These are phyloP conservation scores for Botryosphaeria dothidea DNA, from an alignment of 2,329 filamentous ascomycete genomes.

Conservation along the genomic window DNA sequence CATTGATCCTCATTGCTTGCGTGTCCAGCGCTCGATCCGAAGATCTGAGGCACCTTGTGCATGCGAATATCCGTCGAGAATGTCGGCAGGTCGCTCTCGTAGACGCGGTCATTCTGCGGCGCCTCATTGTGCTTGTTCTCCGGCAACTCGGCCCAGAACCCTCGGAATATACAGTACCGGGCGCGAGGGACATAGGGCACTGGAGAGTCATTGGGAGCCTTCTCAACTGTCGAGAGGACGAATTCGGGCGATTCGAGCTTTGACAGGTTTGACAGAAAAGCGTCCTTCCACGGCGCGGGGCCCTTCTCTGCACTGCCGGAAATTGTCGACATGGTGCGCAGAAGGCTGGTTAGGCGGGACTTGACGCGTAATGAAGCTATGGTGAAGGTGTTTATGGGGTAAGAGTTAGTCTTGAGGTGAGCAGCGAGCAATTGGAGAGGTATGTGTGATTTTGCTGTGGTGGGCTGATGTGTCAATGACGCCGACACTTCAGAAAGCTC, in stretches of 20 bases:
- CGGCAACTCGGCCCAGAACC: constrained; percentile 76
- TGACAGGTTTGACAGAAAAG: constrained; percentile 52
- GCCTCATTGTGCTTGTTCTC: constrained; percentile 73
- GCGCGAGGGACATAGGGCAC: constrained; percentile 56
- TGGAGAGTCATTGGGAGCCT: constrained; percentile 42
- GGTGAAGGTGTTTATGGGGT: constrained; percentile 27
- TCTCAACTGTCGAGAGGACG: constrained; percentile 52
- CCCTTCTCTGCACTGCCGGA: constrained; percentile 35
- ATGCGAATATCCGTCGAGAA: constrained; percentile 89
- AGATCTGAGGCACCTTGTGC: constrained; percentile 77
- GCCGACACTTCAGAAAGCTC: neutral
- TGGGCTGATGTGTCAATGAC: constrained; percentile 15
- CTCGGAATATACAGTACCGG: constrained; percentile 81
- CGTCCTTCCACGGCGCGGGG: constrained; percentile 53
- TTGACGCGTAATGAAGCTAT: constrained; percentile 40
- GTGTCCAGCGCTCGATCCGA: constrained; percentile 51
- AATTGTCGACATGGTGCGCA: constrained; percentile 48
- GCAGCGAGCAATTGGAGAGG: neutral
- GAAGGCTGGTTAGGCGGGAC: constrained; percentile 42
- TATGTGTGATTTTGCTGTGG: neutral
- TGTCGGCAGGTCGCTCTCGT: constrained; percentile 74
- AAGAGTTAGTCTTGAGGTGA: neutral
- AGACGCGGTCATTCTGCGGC: constrained; percentile 68
- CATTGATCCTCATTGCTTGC: constrained; percentile 45
- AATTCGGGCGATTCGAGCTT: constrained; percentile 53